Evolutionary conservation across 129 eudicot species (phyloP), one percentile per base, ranked within the genome.

Genomic region (Flaveria robusta): DNA sequence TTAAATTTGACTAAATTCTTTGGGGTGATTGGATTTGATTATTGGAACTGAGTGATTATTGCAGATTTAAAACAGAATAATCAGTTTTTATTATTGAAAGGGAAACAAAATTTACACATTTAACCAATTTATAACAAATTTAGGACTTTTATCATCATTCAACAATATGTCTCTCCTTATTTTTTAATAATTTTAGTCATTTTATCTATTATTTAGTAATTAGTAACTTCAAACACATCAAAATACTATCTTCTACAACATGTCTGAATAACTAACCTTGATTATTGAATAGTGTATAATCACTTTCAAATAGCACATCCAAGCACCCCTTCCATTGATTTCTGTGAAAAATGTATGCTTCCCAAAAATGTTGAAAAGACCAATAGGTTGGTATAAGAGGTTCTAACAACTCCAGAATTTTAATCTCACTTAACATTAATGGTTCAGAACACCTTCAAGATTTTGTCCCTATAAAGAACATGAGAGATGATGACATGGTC

Each of bases 341-440:
- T 52, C 43, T 31, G 45, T 77, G 42, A 66, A 66, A 19, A 46
- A 19, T 83, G 12, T 54, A 68, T 58, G 34, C 24, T 58, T 68
- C 70, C 75, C 81, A 87, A 83, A 34, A 34, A 75, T 58, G 69
- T 63, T 72, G 71, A 78, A 60, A 80, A 70, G 43, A 74, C 58
- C 56, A 74, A 77, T 70, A 76, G 71, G 70, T 66, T 71, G 60
- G 70, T 37, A 19, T 22, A 5, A 55, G 75, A 43, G 49, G 62
- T 54, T 29, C 72, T 52, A 79, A 66, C 72, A 63, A 77, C 37
- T 50, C n/a, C 0, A 45, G 78, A 5, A 26, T 22, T 45, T 62
- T 24, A 55, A 26, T 59, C 50, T 68, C 69, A 56, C 22, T 64
- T 9, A 13, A 49, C 66, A 50, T 64, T 49, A 41, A 37, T 4